Evolutionary conservation across 495 filamentous ascomycete genomes (phyloP).

Genomic region (Penicillium diatomitis): DNA sequence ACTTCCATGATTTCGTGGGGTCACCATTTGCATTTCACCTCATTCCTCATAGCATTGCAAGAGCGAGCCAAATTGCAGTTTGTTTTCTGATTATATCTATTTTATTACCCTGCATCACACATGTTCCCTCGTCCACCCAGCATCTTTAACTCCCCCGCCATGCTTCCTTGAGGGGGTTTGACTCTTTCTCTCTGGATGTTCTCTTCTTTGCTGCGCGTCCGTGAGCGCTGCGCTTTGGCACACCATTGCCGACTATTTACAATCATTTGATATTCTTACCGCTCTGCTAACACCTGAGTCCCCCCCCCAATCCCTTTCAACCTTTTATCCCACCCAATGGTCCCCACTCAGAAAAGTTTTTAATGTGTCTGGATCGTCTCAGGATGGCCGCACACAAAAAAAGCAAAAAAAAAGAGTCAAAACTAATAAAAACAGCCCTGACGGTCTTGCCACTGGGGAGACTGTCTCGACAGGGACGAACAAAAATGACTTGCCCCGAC

Average conservation of each 20-base stretch:
- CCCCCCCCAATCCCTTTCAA: neutral
- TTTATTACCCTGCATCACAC: constrained; percentile 5
- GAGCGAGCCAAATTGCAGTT: constrained; percentile 35
- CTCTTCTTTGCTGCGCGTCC: constrained; percentile 20
- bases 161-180: constrained; percentile 2
- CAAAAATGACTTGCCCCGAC: constrained; percentile 6
- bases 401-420: constrained; percentile 26
- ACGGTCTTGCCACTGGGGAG: constrained; percentile 13
- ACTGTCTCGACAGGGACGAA: neutral
- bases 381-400: constrained; percentile 19
- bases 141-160: constrained; percentile 12
- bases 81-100: constrained; percentile 6
- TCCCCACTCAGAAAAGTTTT: constrained; percentile 16
- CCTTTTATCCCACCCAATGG: neutral
- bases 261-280: constrained; percentile 19
- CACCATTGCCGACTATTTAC: constrained; percentile 10
- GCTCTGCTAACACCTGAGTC: neutral
- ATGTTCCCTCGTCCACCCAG: constrained; percentile 1
- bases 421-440: constrained; percentile 20
- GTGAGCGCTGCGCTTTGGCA: constrained; percentile 23
- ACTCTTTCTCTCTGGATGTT: neutral
- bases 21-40: constrained; percentile 32
- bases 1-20: constrained; percentile 22
- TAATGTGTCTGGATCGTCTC: constrained; percentile 28
- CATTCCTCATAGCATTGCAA: constrained; percentile 42